A percentile compares a stretch with the other conserved stretches of the same genome.
Evolutionary conservation across 2,329 filamentous ascomycete species (phyloP).

Genomic region (Periconia digitata): DNA sequence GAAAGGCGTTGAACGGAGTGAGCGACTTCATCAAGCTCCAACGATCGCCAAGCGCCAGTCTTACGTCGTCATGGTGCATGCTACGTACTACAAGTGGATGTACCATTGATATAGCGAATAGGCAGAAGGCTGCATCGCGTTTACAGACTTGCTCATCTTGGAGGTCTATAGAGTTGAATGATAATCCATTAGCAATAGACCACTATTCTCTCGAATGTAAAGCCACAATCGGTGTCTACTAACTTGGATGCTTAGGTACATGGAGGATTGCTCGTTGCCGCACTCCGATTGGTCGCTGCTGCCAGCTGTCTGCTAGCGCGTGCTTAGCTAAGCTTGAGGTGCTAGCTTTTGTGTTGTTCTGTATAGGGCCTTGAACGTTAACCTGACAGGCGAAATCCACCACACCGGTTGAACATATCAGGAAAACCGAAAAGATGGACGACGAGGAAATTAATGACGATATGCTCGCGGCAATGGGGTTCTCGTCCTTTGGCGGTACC

Average conservation of each 20-base stretch:
- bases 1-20: not conserved
- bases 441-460: constrained; percentile 43
- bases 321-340: not conserved
- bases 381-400: not conserved
- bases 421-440: constrained; percentile 5
- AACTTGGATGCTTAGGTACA: too few species aligned
- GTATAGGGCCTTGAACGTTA: not conserved
- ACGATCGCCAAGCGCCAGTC: not conserved
- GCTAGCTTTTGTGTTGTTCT: not conserved
- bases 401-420: too few species aligned
- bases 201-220: too few species aligned
- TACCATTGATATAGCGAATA: not conserved
- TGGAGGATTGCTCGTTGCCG: not conserved
- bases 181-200: too few species aligned
- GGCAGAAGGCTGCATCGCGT: not conserved
- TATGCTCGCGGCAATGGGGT: constrained; percentile 72
- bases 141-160: not conserved
- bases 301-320: not conserved
- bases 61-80: not conserved
- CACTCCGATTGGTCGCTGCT: not conserved
- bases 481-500: constrained; percentile 67
- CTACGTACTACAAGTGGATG: not conserved
- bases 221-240: not conserved
- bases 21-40: not conserved
- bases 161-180: too few species aligned